phyloP scores from a whole-genome alignment of 164 flowering plant genomes.

The Vitis riparia region DNA sequence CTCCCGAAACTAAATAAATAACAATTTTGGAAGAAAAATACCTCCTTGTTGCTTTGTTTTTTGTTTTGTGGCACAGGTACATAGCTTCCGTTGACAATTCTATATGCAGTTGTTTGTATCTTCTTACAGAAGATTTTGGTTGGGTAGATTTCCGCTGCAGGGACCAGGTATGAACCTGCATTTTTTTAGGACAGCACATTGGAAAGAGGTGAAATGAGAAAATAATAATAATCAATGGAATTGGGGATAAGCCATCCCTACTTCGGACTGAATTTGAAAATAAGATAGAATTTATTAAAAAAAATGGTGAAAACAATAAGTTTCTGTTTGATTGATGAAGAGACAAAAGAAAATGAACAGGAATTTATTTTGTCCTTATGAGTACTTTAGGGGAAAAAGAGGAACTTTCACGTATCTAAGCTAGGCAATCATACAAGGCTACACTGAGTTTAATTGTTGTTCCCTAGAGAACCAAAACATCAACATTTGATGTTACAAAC shows the following conservation, averaged over 20 bases:
- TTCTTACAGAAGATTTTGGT: conserved; percentile 39
- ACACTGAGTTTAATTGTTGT: too few species aligned
- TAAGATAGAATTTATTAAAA: too few species aligned
- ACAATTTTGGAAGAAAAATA: conserved; percentile 8
- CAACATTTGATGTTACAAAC: too few species aligned
- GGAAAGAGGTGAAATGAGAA: not conserved
- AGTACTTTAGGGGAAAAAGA: too few species aligned
- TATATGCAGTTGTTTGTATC: conserved; percentile 54
- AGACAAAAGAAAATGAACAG: too few species aligned
- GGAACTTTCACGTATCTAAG: too few species aligned
- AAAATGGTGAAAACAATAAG: too few species aligned
- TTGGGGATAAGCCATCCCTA: not conserved
- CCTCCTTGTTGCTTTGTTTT: conserved; percentile 27
- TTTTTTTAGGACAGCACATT: not conserved
- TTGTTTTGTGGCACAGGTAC: conserved; percentile 29
- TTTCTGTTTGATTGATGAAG: too few species aligned
- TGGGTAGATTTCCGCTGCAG: conserved; percentile 25
- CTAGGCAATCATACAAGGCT: too few species aligned
- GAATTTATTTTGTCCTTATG: too few species aligned
- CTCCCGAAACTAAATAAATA: not conserved
- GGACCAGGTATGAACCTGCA: conserved; percentile 31
- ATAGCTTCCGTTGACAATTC: conserved; percentile 57
- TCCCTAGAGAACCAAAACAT: too few species aligned
- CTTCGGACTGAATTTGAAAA: too few species aligned
- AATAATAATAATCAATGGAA: not conserved